Conservation (phyloP, 176 grass and related monocot species). For the Phoenix dactylifera region DNA sequence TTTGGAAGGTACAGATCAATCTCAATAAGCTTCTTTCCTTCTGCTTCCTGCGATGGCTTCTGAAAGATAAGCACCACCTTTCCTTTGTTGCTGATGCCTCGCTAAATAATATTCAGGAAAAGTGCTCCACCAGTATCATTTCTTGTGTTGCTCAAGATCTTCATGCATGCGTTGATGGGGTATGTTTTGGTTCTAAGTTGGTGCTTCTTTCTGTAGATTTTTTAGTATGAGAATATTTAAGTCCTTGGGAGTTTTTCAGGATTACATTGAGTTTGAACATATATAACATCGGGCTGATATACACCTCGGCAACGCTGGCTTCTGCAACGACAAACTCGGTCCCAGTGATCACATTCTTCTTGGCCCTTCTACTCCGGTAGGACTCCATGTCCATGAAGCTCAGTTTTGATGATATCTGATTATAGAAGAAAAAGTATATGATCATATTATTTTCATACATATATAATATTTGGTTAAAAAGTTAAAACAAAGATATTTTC, state of each 20-base stretch:
- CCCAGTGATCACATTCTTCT: conserved; percentile 56
- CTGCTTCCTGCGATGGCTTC: no score
- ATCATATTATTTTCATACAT: no score
- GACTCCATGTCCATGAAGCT: conserved; percentile 24
- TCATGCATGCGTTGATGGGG: conserved; percentile 56
- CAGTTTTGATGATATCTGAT: background rate
- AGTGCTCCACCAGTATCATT: conserved; percentile 31
- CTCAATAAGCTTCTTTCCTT: no score
- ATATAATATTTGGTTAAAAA: no score
- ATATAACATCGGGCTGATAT: conserved; percentile 39
- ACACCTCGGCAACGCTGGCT: conserved; percentile 39
- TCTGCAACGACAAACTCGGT: conserved; percentile 33
- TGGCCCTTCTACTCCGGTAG: conserved; percentile 48
- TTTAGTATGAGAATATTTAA: background rate
- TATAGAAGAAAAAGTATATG: no score
- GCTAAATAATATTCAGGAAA: conserved; percentile 20
- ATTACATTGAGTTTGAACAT: conserved; percentile 16
- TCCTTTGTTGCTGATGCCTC: no score
- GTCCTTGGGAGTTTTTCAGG: conserved; percentile 12
- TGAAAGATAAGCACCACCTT: no score
- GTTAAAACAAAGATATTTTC: no score
- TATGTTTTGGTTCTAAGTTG: conserved; percentile 3
- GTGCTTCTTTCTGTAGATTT: background rate
- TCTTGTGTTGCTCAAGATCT: conserved; percentile 48
- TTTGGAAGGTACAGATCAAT: conserved; percentile 12